Base-by-base conservation (phyloP, 371 early-diverging fungal genomes). In the Mortierella polycephala region DNA sequence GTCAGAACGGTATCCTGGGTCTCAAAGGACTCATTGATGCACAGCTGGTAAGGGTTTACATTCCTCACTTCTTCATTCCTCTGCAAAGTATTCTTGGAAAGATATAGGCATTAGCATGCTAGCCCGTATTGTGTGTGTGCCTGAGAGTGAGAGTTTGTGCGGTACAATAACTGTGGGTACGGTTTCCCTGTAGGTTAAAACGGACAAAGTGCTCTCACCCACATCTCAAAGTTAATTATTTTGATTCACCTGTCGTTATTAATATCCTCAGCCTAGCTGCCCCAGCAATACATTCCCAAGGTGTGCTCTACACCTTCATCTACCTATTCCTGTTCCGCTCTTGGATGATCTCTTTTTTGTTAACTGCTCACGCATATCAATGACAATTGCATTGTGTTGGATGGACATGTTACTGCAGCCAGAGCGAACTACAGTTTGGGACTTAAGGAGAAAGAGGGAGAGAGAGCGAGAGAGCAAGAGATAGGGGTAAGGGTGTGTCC, bases 11-110 rank as follows among this genome's bases (percentile, higher is more conserved):
- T 16, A 69, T 79, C 53, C 55, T 79, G n/a, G 80, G 72, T 2
- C 73, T 79, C 52, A 79, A 79, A 39, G 69, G 73, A 23, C 69
- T 79, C 37, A 73, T 79, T 21, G 73, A 79, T 40, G 80, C 80
- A 30, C 73, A 79, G 51, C 47, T 79, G 80, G 80, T 79, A 79
- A 69, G 77, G 4, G 2, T 30, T 4, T 30, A 30, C 30, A 30
- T 30, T 30, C 30, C 30, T 30, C 30, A 30, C 30, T 30, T 30
- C 30, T 4, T 30, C 4, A 30, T 30, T 30, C 30, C 30, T 30
- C 30, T 30, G 30, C 30, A 30, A 30, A 30, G 30, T 30, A 30
- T 30, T 30, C 30, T 30, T 30, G 30, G 30, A 30, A 4, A 30
- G 30, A 30, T 30, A 30, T 30, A 30, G 30, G 30, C 30, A 30